These are phyloP conservation scores for Phytophthora fragariae DNA, from an alignment of 352 stramenopile species.

Conservation along the genomic window DNA sequence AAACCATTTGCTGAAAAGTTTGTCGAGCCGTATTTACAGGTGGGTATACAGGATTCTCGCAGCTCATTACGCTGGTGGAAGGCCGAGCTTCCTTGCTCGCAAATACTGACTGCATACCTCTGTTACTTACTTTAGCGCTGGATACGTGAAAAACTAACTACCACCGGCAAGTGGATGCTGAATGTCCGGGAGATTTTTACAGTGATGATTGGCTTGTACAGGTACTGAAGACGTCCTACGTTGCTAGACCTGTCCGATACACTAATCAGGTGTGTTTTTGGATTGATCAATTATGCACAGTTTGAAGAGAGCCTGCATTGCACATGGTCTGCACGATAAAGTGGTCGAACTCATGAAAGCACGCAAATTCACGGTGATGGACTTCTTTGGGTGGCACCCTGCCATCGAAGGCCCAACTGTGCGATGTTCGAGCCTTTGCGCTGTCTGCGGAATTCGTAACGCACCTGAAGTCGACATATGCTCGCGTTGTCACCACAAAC, in stretches of 20 bases:
- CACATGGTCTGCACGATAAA: slow-evolving; percentile 63
- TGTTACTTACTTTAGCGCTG: slow-evolving; percentile 52
- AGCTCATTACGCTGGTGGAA: neutral
- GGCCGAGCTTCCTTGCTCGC: neutral
- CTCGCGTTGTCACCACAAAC: slow-evolving; percentile 58
- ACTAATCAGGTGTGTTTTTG: slow-evolving; percentile 1
- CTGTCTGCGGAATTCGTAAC: slow-evolving; percentile 80
- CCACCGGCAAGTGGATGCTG: slow-evolving; percentile 51
- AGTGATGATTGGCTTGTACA: slow-evolving; percentile 79
- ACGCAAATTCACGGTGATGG: slow-evolving; percentile 73
- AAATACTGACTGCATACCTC: neutral
- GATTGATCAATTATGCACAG: slow-evolving; percentile 25
- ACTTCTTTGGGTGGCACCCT: slow-evolving; percentile 86
- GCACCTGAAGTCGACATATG: slow-evolving; percentile 65
- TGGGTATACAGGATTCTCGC: slow-evolving; percentile 13
- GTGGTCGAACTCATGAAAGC: slow-evolving; percentile 61
- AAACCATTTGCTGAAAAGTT: slow-evolving; percentile 83
- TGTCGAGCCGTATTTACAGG: slow-evolving; percentile 77
- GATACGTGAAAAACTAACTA: slow-evolving; percentile 76
- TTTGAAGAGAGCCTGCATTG: slow-evolving; percentile 69
- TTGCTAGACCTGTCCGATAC: neutral
- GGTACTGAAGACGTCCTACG: slow-evolving; percentile 37
- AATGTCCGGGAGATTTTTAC: slow-evolving; percentile 83
- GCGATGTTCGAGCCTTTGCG: slow-evolving; percentile 76
- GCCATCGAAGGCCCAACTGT: slow-evolving; percentile 76